Base-by-base conservation (phyloP, 2,329 filamentous ascomycete genomes). In the Aspergillus carbonarius region DNA sequence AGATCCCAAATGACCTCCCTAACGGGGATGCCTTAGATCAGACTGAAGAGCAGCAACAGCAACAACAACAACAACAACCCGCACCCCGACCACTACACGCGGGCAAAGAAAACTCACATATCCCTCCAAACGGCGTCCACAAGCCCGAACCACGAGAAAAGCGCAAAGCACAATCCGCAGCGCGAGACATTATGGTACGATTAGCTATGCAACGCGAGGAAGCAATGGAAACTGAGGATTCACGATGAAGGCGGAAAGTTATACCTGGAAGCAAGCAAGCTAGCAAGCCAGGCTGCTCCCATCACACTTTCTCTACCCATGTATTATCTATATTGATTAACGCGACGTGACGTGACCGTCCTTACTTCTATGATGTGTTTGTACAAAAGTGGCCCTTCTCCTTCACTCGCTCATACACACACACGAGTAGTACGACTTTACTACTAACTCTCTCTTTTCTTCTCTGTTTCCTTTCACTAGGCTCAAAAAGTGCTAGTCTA, bases 131-230 rank as follows among this genome's bases (percentile, higher is more conserved):
- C 47, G 34, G 35, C 20, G 23, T 48, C 15, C 48, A 62, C 15
- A 49, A 55, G 25, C 40, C 50, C 15, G 60, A 58, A 42, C 56
- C 59, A 30, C 61, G 66, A 39, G 68, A 70, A 57, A 70, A 63
- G 60, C 70, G 65, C 54, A 75, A 71, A 50, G 69, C 72, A 27
- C 72, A 70, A 60, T 63, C 74, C 47, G 69, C 72, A 53, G 67
- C 70, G 53, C 68, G 74, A 44, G 73, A 77, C 62, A 61, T 61
- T 15, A 66, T 76, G 66, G 71, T 67, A 20, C 71, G 69, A 40
- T 58, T 73, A 49, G 73, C 72, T 9, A 74, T 77, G 71, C 70
- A 76, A 56, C 72, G 73, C 6, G 75, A 77, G 56, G 74, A 76
- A 57, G 71, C 71, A 9, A 72, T 76, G 71, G 74, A 74, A 47